Conservation (phyloP, 208 protist genomes). For the Leishmania tropica region DNA sequence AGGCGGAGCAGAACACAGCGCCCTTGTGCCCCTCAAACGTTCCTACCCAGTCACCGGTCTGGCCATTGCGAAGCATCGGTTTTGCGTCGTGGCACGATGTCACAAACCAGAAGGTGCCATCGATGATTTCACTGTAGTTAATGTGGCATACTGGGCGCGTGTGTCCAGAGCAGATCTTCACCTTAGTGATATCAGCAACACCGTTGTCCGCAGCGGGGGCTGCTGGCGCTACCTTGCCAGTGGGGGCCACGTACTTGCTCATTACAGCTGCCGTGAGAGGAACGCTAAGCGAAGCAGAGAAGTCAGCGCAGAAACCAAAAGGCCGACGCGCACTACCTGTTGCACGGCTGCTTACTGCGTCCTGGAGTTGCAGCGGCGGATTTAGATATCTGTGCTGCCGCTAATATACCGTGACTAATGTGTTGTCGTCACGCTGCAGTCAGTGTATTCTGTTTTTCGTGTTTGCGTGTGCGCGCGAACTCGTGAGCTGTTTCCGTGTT, state of each 20-base stretch:
- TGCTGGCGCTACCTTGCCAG: constrained; percentile 45
- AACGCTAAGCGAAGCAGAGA: constrained; percentile 3
- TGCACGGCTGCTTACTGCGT: not conserved
- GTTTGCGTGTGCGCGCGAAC: not conserved
- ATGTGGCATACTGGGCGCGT: constrained; percentile 92
- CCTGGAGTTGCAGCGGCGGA: not conserved
- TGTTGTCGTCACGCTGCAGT: not conserved
- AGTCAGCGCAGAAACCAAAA: constrained; percentile 4
- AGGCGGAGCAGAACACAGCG: constrained; percentile 92
- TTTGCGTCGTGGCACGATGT: constrained; percentile 92
- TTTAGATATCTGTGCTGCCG: not conserved
- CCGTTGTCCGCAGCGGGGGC: constrained; percentile 26
- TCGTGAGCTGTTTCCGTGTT: not conserved
- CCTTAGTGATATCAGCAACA: constrained; percentile 63
- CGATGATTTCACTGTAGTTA: constrained; percentile 91
- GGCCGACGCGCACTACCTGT: not conserved
- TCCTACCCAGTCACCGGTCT: constrained; percentile 96
- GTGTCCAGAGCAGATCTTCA: constrained; percentile 93
- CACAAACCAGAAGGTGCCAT: constrained; percentile 93
- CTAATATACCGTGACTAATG: not conserved
- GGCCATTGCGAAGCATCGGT: constrained; percentile 94
- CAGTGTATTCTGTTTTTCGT: not conserved
- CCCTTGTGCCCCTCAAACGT: constrained; percentile 96
- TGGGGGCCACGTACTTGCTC: constrained; percentile 72
- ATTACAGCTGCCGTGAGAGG: constrained; percentile 25